These are phyloP conservation scores for Buxus sempervirens DNA, from an alignment of 164 flowering plant species.

Conservation along the genomic window DNA sequence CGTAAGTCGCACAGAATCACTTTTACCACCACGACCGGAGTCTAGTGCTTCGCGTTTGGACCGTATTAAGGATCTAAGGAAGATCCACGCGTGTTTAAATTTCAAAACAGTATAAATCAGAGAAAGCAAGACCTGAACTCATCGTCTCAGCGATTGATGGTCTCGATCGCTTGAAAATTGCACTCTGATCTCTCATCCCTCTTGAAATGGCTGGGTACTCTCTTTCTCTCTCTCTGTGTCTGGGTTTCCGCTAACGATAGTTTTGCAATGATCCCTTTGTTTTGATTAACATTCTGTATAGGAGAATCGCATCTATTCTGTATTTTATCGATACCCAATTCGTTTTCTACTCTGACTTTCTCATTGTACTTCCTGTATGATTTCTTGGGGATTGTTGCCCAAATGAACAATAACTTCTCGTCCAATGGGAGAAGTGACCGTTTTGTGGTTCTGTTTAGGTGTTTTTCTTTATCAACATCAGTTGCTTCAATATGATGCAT, in stretches of 20 bases:
- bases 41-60: too few species aligned
- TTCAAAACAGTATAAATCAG: too few species aligned
- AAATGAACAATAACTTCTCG: not conserved
- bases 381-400: not conserved
- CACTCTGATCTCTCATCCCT: not conserved
- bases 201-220: constrained; percentile 6
- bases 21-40: not conserved
- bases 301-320: not conserved
- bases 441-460: too few species aligned
- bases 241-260: too few species aligned
- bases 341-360: not conserved
- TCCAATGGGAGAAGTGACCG: too few species aligned
- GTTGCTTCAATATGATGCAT: too few species aligned
- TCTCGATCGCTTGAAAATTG: not conserved
- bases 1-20: not conserved
- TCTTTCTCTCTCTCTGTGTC: constrained; percentile 1
- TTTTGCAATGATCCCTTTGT: not conserved
- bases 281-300: not conserved
- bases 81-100: too few species aligned
- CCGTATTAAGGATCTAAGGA: too few species aligned
- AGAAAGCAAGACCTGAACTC: too few species aligned
- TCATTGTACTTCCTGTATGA: not conserved
- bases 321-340: not conserved
- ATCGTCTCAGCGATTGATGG: not conserved
- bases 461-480: too few species aligned